Conservation (phyloP, 768 basidiomycete species). For the Termitomyces sp. region DNA sequence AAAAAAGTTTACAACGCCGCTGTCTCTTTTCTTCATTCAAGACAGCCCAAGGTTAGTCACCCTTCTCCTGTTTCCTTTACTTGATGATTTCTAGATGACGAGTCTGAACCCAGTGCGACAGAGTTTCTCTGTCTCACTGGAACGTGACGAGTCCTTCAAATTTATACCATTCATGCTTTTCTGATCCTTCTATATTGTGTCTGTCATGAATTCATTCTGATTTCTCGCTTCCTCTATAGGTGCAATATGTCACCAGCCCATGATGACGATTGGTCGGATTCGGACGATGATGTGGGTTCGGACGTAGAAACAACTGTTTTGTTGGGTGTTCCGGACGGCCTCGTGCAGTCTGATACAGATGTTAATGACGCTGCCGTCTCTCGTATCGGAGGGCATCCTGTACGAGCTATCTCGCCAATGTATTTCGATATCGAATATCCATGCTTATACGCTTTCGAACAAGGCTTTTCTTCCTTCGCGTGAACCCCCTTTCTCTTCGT, state of each 20-base stretch:
- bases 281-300: conserved; percentile 57
- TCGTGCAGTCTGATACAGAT: conserved; percentile 53
- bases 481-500: conserved; percentile 60
- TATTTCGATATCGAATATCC: conserved; percentile 46
- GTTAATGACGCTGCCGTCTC: conserved; percentile 78
- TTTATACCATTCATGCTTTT: conserved; percentile 91
- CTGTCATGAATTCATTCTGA: conserved; percentile 17
- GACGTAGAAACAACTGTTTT: conserved; percentile 71
- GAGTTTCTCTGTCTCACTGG: conserved; percentile 56
- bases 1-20: conserved; percentile 15
- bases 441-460: conserved; percentile 36
- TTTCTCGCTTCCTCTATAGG: conserved; percentile 10
- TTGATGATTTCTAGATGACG: conserved; percentile 61
- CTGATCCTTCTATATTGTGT: conserved; percentile 50
- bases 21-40: conserved; percentile 10
- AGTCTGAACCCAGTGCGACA: conserved; percentile 66
- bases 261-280: conserved; percentile 78
- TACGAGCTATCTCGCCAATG: conserved; percentile 58
- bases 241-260: conserved; percentile 35
- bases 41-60: conserved; percentile 18
- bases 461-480: conserved; percentile 72
- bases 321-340: conserved; percentile 79
- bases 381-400: conserved; percentile 87
- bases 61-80: conserved; percentile 5
- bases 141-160: conserved; percentile 62